Base-by-base conservation (phyloP, 768 basidiomycete species). In the Exidia glandulosa region DNA sequence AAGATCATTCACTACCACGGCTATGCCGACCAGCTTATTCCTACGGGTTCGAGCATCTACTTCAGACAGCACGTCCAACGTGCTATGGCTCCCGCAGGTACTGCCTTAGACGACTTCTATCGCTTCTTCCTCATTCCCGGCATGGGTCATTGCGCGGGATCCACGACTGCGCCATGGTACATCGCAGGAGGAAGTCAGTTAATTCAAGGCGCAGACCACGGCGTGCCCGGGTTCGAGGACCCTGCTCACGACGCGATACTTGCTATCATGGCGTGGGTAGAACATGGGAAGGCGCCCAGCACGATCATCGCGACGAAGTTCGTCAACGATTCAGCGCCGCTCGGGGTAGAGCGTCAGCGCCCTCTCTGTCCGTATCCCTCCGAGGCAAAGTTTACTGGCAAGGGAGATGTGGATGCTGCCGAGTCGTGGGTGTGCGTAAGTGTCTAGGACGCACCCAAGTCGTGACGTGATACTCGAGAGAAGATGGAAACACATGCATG, bases 61-160 rank as follows among this genome's bases (percentile, higher is more conserved):
- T 64, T 69, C 12, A 65, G 70, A 57, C 62, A 64, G 57, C 64
- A 64, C 14, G 52, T 69, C 23, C 57, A 63, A 19, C 45, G 61
- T 30, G 64, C 64, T 1, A 63, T 67, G 37, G 63, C 64, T 7
- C 59, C 63, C 56, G 59, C 70, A 32, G 63, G 36, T 3, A 32
- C 55, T 19, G 62, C 60, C 6, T 48, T 70, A 33, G 66, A 73
- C 60, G 66, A 68, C 56, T 70, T 66, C 62, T 73, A 71, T 57
- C 69, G 71, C 19, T 63, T 73, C 23, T 73, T 73, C 65, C 62
- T 66, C 29, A 67, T 69, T 10, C 70, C 70, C 1, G 71, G 71
- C 3, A 73, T 73, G 71, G 57, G 65, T 29, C 71, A 73, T 57
- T 73, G 71, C 64, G 63, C 48, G 34, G 68, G 62, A 23, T 70